These are phyloP conservation scores for Dactylonectria estremocensis DNA, from an alignment of 2,329 filamentous ascomycete species.

Conservation along the genomic window DNA sequence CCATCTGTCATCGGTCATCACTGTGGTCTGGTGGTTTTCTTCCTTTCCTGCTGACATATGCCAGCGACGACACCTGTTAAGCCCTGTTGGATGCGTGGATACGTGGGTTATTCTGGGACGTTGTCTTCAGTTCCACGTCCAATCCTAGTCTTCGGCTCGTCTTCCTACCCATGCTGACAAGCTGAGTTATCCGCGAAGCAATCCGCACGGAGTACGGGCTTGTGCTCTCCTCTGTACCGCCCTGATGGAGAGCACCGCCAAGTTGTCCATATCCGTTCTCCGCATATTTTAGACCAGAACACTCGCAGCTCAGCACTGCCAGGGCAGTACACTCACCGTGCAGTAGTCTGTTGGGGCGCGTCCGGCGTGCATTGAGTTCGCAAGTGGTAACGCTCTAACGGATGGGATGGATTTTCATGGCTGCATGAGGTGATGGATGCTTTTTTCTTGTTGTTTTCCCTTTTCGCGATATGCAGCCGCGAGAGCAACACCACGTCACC, in stretches of 20 bases:
- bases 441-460: slow-evolving; percentile 12
- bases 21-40: background rate
- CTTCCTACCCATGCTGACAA: slow-evolving; percentile 16
- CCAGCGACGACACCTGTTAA: background rate
- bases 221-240: background rate
- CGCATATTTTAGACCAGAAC: background rate
- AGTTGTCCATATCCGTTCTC: background rate
- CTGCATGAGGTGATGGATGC: slow-evolving; percentile 17
- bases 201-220: slow-evolving; percentile 16
- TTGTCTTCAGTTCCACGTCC: slow-evolving; percentile 5
- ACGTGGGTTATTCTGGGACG: slow-evolving; percentile 20
- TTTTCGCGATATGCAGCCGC: slow-evolving; percentile 20
- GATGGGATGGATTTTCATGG: slow-evolving; percentile 15
- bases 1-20: background rate
- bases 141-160: background rate
- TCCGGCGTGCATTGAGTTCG: slow-evolving; percentile 9
- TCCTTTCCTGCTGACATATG: slow-evolving; percentile 24
- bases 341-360: slow-evolving; percentile 10
- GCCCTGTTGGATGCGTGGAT: slow-evolving; percentile 11
- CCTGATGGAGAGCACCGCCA: slow-evolving; percentile 5
- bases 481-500: slow-evolving; percentile 25
- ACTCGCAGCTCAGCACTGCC: slow-evolving; percentile 9
- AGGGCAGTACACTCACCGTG: slow-evolving; percentile 5
- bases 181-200: background rate
- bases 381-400: background rate